A percentile compares a stretch with the other conserved stretches of the same genome.
Conservation (phyloP, 371 early-diverging fungal genomes). For the Apophysomyces sp. region DNA sequence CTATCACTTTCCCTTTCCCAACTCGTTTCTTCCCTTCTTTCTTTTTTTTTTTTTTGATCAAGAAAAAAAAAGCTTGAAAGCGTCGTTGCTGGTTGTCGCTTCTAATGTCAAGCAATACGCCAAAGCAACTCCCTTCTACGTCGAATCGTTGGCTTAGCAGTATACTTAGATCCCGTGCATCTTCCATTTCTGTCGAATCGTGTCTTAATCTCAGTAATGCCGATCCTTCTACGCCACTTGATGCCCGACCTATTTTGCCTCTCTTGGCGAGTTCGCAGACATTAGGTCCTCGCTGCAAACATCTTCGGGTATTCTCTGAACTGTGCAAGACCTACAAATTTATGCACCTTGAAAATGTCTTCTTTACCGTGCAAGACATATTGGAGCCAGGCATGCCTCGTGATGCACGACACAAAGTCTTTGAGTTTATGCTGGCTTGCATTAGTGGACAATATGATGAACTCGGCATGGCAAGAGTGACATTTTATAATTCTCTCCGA, state of each 20-base stretch:
- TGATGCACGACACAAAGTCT: conserved; percentile 58
- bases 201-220: conserved; percentile 37
- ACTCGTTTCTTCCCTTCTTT: neutral
- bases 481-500: conserved; percentile 59
- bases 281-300: conserved; percentile 32
- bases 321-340: conserved; percentile 57
- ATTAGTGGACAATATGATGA: conserved; percentile 65
- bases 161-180: conserved; percentile 45
- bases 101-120: conserved; percentile 26
- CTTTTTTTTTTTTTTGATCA: neutral
- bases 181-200: conserved; percentile 46
- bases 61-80: neutral
- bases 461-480: conserved; percentile 62
- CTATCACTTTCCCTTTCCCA: neutral
- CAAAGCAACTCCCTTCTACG: conserved; percentile 20
- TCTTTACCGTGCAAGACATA: conserved; percentile 58
- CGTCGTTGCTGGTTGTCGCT: neutral
- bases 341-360: conserved; percentile 60
- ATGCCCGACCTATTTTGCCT: conserved; percentile 44
- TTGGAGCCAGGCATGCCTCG: conserved; percentile 47
- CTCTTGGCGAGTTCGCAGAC: conserved; percentile 31
- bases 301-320: conserved; percentile 35
- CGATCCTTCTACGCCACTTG: conserved; percentile 37
- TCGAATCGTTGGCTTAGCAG: conserved; percentile 43
- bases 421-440: conserved; percentile 66